Percentiles rank a stretch among this genome's conserved stretches.
Evolutionary conservation across 2,329 filamentous ascomycete genomes (phyloP).

Genomic region (Ilyonectria mors-panacis): DNA sequence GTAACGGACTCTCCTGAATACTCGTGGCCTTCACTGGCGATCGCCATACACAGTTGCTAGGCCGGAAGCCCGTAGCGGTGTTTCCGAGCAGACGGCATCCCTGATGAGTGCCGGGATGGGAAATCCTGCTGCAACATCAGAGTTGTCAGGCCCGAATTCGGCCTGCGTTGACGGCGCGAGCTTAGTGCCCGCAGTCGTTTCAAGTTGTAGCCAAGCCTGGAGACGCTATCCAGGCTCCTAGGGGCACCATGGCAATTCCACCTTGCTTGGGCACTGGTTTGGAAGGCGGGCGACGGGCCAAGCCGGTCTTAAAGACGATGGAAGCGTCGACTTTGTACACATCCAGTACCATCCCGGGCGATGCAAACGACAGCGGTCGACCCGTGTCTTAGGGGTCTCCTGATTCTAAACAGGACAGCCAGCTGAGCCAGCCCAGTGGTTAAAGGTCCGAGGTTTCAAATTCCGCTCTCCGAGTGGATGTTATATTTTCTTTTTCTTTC

Average conservation of each 20-base stretch:
- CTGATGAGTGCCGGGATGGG: slow-evolving; percentile 17
- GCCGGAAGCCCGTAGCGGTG: slow-evolving; percentile 29
- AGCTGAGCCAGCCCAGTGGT: neutral
- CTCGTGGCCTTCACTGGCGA: slow-evolving; percentile 2
- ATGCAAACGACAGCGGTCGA: neutral
- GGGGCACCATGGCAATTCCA: slow-evolving; percentile 4
- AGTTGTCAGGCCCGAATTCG: slow-evolving; percentile 19
- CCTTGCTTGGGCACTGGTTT: slow-evolving; percentile 15
- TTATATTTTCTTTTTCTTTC: slow-evolving; percentile 21
- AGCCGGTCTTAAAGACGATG: slow-evolving; percentile 9
- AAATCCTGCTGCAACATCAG: slow-evolving; percentile 33
- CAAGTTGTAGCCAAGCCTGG: slow-evolving; percentile 28
- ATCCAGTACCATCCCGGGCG: neutral
- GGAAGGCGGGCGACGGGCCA: slow-evolving; percentile 1
- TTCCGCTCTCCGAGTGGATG: slow-evolving; percentile 15
- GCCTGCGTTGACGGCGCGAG: slow-evolving; percentile 15
- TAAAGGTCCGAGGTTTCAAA: neutral
- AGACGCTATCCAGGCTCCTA: slow-evolving; percentile 7
- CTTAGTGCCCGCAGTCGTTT: slow-evolving; percentile 30
- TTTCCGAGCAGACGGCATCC: slow-evolving; percentile 34
- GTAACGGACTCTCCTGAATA: neutral
- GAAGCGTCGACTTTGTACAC: neutral
- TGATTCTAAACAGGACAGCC: slow-evolving; percentile 17
- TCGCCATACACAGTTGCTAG: slow-evolving; percentile 13
- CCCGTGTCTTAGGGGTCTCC: slow-evolving; percentile 8